Evolutionary conservation across 768 basidiomycete species (phyloP), one percentile per base, ranked within the genome.

Genomic region (Collybia nuda): DNA sequence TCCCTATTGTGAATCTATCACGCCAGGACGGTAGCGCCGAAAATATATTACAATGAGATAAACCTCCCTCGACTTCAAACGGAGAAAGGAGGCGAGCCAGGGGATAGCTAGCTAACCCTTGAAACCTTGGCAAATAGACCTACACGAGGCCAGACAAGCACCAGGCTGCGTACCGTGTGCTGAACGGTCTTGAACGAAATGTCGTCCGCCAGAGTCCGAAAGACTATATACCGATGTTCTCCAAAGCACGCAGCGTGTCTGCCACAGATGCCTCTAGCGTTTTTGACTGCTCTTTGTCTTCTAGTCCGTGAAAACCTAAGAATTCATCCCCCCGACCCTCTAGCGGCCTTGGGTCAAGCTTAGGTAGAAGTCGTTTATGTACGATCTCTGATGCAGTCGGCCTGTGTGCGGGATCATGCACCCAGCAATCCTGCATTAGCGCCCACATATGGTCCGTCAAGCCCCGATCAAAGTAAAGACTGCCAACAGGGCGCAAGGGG

Each of bases 301-400:
- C 54, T 9, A 40, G 23, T 39, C 52, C 14, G 35, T 51, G 37
- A 46, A 47, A 15, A 43, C 45, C 37, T 12, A 45, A 41, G 6
- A 42, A 47, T n/a, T 26, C 29, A 28, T 50, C 48, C 17, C 21
- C 40, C 54, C 56, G 55, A 17, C 35, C 47, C 23, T 36, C 48
- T 12, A 1, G 18, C 18, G 41, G 41, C 26, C 41, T 43, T 5
- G 12, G 23, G 26, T 43, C 41, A 7, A 22, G 29, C 28, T 26
- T 14, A 28, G 26, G 38, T 15, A 29, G 48, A 6, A 50, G 28
- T 17, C 41, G 40, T 22, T 38, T 22, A 23, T 43, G 2, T 15
- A 43, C 17, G 18, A 50, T 40, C 18, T 44, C 28, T 6, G 48
- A 42, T 9, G 48, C 48, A 19, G 40, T 29, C 3, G 48, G 48